These are phyloP conservation scores for Backusella parvicylindrica DNA, from an alignment of 192 early-diverging fungal genomes.

Conservation along the genomic window DNA sequence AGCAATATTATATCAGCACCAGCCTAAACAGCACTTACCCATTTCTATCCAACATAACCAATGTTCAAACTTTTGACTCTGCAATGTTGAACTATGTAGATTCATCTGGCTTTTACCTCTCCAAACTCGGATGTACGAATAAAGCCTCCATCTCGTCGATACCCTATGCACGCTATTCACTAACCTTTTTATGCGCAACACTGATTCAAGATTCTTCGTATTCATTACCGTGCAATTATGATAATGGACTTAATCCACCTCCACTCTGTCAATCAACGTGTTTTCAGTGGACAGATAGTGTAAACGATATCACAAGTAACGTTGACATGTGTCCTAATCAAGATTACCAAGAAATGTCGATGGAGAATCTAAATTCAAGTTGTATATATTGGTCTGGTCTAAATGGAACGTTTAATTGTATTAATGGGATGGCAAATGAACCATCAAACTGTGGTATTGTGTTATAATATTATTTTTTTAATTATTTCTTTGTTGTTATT, in stretches of 20 bases:
- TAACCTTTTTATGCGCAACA: slow-evolving; percentile 23
- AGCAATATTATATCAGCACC: slow-evolving; percentile 28
- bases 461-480: background rate
- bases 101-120: slow-evolving; percentile 19
- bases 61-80: slow-evolving; percentile 24
- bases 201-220: slow-evolving; percentile 27
- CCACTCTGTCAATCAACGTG: slow-evolving; percentile 34
- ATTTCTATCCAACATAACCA: slow-evolving; percentile 11
- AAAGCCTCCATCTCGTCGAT: slow-evolving; percentile 9
- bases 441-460: slow-evolving; percentile 33
- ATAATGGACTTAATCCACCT: slow-evolving; percentile 17
- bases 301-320: slow-evolving; percentile 19
- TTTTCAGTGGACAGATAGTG: slow-evolving; percentile 21
- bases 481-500: background rate
- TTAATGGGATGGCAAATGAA: slow-evolving; percentile 30
- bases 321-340: slow-evolving; percentile 14
- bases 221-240: slow-evolving; percentile 31
- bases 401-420: slow-evolving; percentile 29
- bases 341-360: background rate
- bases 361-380: slow-evolving; percentile 3
- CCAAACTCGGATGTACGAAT: slow-evolving; percentile 14
- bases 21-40: background rate
- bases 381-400: slow-evolving; percentile 31
- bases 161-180: slow-evolving; percentile 34
- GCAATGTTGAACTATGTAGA: slow-evolving; percentile 16